Base-by-base conservation (phyloP, 2,329 filamentous ascomycete species). In the Xenoacremonium recifei region DNA sequence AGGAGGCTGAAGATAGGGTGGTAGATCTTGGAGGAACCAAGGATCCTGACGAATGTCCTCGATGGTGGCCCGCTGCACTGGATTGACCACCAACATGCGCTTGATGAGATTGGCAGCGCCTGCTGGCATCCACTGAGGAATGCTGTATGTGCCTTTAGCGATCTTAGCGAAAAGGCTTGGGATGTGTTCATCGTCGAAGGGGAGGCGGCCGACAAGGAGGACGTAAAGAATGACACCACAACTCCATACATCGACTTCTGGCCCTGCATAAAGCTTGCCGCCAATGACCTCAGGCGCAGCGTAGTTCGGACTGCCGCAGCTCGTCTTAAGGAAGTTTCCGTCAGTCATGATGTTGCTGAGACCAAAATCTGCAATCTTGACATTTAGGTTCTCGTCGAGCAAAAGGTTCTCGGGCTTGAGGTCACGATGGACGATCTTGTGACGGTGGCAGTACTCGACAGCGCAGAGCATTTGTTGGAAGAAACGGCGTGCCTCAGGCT, bases 321-420 rank as follows among this genome's bases (percentile, higher is more conserved):
- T 97, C 1, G 93, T 99, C 72, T 96, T 97, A 59, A 99, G 80
- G 63, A 99, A 99, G 65, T 99, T 99, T 19, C 93, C 93, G 63
- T 99, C 93, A 0, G 93, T 97, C 93, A 99, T 99, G 70, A 99
- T 99, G 64, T 99, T 99, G 73, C 92, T 97, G 43, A 99, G 76
- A 44, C 93, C 93, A 56, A 99, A 99, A 69, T 99, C 93, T 58
- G 93, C 93, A 70, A 99, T 99, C 73, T 99, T 99, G 69, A 99
- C 92, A 59, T 99, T 96, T 61, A 96, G 85, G 45, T 95, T 85
- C 52, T 95, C 89, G 68, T 99, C 93, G 38, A 99, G 82, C 32
- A 99, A 79, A 36, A 99, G 72, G 63, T 99, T 99, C 73, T 99
- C 93, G 9, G 93, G 93, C 67, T 99, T 99, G 49, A 99, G 72